Evolutionary conservation across 2,329 filamentous ascomycete genomes (phyloP).

Genomic region (Hypoxylon sp.): DNA sequence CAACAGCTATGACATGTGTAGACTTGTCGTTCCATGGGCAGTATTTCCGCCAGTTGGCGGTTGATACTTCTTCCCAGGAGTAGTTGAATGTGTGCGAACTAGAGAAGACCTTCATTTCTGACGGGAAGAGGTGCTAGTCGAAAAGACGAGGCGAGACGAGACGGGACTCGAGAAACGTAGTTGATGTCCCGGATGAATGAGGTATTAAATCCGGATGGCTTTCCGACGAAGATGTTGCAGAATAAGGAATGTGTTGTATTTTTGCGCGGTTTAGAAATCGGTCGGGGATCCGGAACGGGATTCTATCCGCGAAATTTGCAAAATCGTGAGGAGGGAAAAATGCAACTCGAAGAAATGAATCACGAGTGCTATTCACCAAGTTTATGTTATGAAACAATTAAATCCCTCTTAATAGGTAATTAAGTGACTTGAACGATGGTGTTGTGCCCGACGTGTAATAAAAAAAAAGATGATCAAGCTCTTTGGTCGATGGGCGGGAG

Average conservation of each 20-base stretch:
- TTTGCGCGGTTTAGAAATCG: constrained; percentile 22
- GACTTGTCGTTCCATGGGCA: constrained; percentile 99
- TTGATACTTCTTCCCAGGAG: constrained; percentile 98
- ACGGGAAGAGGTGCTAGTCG: constrained; percentile 9
- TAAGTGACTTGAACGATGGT: constrained; percentile 11
- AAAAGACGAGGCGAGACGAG: constrained; percentile 7
- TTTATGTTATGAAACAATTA: constrained; percentile 4
- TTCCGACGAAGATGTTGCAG: constrained; percentile 13
- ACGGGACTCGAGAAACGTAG: neutral
- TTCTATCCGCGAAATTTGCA: no score
- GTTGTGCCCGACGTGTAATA: no score
- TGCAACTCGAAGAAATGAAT: constrained; percentile 18
- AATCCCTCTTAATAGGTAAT: neutral
- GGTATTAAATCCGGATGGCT: constrained; percentile 15
- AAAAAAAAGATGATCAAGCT: constrained; percentile 4
- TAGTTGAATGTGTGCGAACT: constrained; percentile 92
- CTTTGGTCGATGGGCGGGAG: no score
- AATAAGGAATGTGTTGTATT: constrained; percentile 4
- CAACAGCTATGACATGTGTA: constrained; percentile 95
- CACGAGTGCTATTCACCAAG: constrained; percentile 10
- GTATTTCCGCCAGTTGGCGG: constrained; percentile 98
- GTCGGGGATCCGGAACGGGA: constrained; percentile 38
- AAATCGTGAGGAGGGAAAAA: constrained; percentile 15
- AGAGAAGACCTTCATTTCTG: constrained; percentile 91
- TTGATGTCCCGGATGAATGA: constrained; percentile 1